Base-by-base conservation (phyloP, 495 filamentous ascomycete species). In the Echria macrotheca region DNA sequence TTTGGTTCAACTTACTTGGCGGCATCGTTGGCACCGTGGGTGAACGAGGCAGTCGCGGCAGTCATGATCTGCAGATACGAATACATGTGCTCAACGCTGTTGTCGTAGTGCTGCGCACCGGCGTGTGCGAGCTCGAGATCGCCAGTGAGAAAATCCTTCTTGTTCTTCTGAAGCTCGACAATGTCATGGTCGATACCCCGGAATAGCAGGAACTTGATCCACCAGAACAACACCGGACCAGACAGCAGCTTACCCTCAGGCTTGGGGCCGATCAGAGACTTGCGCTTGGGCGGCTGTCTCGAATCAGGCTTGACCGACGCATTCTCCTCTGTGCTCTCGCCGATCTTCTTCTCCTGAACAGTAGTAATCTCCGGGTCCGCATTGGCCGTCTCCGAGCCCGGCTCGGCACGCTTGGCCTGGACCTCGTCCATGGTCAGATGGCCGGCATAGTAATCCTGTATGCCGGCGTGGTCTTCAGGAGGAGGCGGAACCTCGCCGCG, bases 31-130 rank as follows among this genome's bases (percentile, higher is more conserved):
- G 86, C 82, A 42, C 86, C 85, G 67, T 89, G 86, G 4, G 84
- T 82, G 47, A 89, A 87, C 3, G 82, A 87, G 5, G 82, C 81
- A 25, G 83, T 84, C 59, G 78, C 78, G 23, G 86, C 86, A 11
- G 83, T 87, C 50, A 87, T 57, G 47, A 88, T 65, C 67, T 90
- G 85, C 37, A 87, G 63, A 67, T 85, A 87, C 21, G 81, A 80
- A 65, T 83, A 89, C 50, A 78, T 76, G 69, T 88, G 79, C 68
- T 90, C 86, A 62, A 83, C 81, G 55, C 81, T 77, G 68, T 89
- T 87, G 67, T 85, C 77, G 67, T 83, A 89, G 61, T 86, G 80
- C 18, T 69, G 66, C 6, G 78, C 81, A 14, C 73, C 76, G 39
- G 80, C 79, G 56, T 82, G 76, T 32, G 78, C 70, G 15, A 75